A percentile compares a stretch with the other conserved stretches of the same genome.
Conservation (phyloP, 345 rosid genomes). For the Mercurialis annua region DNA sequence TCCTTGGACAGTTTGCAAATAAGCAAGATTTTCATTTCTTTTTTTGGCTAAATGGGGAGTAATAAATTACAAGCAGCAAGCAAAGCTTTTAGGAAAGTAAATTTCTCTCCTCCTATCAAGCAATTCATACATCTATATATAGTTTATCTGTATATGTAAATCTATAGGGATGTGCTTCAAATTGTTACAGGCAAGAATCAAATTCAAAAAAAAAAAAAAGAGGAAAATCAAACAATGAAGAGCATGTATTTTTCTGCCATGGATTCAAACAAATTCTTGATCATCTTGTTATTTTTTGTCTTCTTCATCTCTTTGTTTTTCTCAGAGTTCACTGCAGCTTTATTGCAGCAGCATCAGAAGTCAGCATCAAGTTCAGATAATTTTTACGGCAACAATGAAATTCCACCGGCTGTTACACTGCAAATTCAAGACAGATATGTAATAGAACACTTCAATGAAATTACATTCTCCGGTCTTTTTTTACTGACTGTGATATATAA, state of each 20-base stretch:
- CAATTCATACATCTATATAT: too few relatives aligned
- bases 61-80: too few relatives aligned
- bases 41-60: too few relatives aligned
- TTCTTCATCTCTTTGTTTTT: neutral
- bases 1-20: too few relatives aligned
- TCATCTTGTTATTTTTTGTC: neutral
- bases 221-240: too few relatives aligned
- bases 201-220: too few relatives aligned
- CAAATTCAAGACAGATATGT: conserved; percentile 14
- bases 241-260: neutral
- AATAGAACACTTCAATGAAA: neutral
- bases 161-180: too few relatives aligned
- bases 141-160: too few relatives aligned
- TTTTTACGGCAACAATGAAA: neutral
- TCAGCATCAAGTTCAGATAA: neutral
- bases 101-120: too few relatives aligned
- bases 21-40: too few relatives aligned
- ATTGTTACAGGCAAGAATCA: too few relatives aligned
- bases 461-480: neutral
- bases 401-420: conserved; percentile 5
- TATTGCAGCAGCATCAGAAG: neutral
- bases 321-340: neutral
- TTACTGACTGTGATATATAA: neutral
- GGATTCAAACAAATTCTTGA: conserved; percentile 3
- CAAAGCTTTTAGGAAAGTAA: too few relatives aligned